A percentile compares a stretch with the other conserved stretches of the same genome.
Evolutionary conservation across 2,329 filamentous ascomycete genomes (phyloP).

Genomic region (Ophiostoma sp.): DNA sequence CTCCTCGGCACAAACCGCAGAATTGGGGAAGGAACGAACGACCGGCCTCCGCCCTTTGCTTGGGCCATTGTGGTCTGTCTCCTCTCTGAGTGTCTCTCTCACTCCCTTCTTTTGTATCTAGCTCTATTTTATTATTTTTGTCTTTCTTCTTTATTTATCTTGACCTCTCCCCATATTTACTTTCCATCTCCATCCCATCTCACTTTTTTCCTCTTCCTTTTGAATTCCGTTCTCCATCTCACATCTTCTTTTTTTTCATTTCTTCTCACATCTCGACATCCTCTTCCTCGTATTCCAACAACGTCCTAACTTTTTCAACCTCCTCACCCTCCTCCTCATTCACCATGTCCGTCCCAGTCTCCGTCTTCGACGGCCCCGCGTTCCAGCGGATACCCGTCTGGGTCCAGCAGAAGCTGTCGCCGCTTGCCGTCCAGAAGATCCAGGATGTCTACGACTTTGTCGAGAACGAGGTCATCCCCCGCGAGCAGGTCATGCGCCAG

Average conservation of each 20-base stretch:
- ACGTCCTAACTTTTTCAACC: neutral
- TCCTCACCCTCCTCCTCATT: neutral
- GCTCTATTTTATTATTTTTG: neutral
- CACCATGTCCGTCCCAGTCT: constrained; percentile 61
- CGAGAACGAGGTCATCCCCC: constrained; percentile 46
- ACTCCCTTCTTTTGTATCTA: neutral
- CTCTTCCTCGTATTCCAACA: neutral
- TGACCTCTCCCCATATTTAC: neutral
- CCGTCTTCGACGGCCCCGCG: constrained; percentile 76
- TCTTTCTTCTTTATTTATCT: neutral
- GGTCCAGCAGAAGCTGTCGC: constrained; percentile 46
- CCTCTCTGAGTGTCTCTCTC: neutral
- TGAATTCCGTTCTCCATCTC: neutral
- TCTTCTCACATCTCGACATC: neutral
- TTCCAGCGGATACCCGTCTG: constrained; percentile 76
- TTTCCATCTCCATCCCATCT: neutral
- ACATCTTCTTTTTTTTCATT: neutral
- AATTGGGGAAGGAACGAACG: neutral
- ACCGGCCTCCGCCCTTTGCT: neutral
- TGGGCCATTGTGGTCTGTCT: neutral
- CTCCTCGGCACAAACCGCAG: constrained; percentile 11
- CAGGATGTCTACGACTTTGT: constrained; percentile 44
- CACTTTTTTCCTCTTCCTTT: neutral
- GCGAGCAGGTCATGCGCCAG: constrained; percentile 78
- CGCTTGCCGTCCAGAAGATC: constrained; percentile 34